Percentiles rank a stretch among this genome's conserved stretches.
phyloP scores from a whole-genome alignment of 495 filamentous ascomycete species.

The Podospora pseudocomata region DNA sequence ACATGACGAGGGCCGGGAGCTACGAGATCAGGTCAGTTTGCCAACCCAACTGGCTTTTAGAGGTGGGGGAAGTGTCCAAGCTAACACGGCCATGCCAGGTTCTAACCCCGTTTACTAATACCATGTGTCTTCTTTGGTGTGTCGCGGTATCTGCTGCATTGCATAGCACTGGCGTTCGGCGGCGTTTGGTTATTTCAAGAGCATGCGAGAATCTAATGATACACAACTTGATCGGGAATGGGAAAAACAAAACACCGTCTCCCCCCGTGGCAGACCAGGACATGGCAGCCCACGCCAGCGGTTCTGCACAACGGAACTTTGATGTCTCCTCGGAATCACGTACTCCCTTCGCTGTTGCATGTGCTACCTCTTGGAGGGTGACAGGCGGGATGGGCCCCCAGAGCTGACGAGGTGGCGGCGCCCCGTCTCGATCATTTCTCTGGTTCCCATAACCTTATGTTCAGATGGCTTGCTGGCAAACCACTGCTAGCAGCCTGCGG shows the following conservation, averaged over 20 bases:
- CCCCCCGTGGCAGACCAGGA: not conserved
- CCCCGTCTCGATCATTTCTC: not conserved
- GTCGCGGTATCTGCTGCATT: constrained; percentile 5
- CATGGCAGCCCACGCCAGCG: not conserved
- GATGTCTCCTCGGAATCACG: not conserved
- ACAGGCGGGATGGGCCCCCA: not conserved
- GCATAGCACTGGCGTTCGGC: constrained; percentile 22
- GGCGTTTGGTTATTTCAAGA: constrained; percentile 13
- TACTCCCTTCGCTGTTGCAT: not conserved
- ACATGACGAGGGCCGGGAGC: constrained; percentile 93
- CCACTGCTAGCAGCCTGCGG: not conserved
- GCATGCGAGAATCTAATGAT: not conserved
- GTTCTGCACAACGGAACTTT: not conserved
- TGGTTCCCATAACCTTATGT: not conserved
- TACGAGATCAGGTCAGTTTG: constrained; percentile 68
- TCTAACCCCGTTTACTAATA: constrained; percentile 6
- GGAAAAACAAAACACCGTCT: not conserved
- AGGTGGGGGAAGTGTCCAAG: too few relatives aligned
- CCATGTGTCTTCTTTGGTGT: not conserved
- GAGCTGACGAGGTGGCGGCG: not conserved
- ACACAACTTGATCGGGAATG: not conserved
- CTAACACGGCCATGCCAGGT: not conserved
- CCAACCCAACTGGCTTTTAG: not conserved
- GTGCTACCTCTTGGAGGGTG: not conserved
- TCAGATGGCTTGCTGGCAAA: not conserved